These are phyloP conservation scores for Pelargonium myrrhifolium DNA, from an alignment of 441 rosid species.

Conservation along the genomic window DNA sequence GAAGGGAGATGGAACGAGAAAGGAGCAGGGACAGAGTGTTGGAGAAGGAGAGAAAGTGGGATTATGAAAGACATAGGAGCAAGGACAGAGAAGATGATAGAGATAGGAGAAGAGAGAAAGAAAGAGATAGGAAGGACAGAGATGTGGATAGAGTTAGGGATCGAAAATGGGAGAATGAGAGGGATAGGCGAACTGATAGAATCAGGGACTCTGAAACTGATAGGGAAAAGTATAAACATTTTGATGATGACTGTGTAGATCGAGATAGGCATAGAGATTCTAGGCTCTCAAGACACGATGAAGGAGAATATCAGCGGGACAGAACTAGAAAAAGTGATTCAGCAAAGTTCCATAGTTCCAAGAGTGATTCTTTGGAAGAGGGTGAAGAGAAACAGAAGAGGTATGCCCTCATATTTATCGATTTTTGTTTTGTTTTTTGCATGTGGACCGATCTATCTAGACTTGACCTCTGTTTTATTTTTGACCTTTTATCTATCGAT, in stretches of 20 bases:
- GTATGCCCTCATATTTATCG: slow-evolving; percentile 28
- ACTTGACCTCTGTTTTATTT: slow-evolving; percentile 14
- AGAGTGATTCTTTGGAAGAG: slow-evolving; percentile 30
- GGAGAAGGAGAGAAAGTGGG: slow-evolving; percentile 6
- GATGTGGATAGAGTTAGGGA: slow-evolving; percentile 24
- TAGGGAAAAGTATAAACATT: slow-evolving; percentile 28
- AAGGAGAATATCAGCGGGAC: slow-evolving; percentile 18
- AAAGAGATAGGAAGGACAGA: slow-evolving; percentile 23
- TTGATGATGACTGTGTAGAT: slow-evolving; percentile 23
- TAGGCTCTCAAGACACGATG: slow-evolving; percentile 28
- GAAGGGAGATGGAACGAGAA: slow-evolving; percentile 32
- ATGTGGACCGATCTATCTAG: neutral
- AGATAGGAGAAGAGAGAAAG: slow-evolving; percentile 22
- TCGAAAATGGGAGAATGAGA: slow-evolving; percentile 33
- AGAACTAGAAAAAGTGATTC: slow-evolving; percentile 29
- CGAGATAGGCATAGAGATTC: slow-evolving; percentile 28
- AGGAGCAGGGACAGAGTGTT: slow-evolving; percentile 20
- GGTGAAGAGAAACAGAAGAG: slow-evolving; percentile 31
- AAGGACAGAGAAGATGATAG: slow-evolving; percentile 22
- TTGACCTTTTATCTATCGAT: slow-evolving; percentile 9
- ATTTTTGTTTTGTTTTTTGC: neutral
- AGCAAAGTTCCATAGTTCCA: slow-evolving; percentile 25
- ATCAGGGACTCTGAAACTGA: slow-evolving; percentile 31
- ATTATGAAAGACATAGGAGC: slow-evolving; percentile 24
- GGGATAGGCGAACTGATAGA: slow-evolving; percentile 38